These are phyloP conservation scores for Cephaloascus fragrans DNA, from an alignment of 805 yeast genomes.

Conservation along the genomic window DNA sequence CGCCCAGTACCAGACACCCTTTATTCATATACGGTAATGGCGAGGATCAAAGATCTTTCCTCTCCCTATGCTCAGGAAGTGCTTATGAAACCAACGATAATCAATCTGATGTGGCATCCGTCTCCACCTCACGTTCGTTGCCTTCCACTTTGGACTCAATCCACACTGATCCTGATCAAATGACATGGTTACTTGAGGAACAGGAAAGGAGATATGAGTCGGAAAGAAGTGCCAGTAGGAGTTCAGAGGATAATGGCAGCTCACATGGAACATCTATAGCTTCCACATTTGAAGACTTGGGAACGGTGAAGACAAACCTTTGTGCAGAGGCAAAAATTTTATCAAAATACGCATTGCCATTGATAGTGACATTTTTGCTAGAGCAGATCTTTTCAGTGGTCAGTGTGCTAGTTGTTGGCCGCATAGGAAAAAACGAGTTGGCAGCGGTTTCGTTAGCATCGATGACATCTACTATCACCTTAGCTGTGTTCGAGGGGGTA, in stretches of 20 bases:
- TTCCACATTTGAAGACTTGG: conserved; percentile 16
- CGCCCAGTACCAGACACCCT: conserved; percentile 33
- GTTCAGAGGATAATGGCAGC: background rate
- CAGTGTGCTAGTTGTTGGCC: conserved; percentile 28
- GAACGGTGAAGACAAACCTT: conserved; percentile 16
- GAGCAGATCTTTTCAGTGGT: conserved; percentile 15
- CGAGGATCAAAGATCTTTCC: conserved; percentile 32
- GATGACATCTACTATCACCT: conserved; percentile 33
- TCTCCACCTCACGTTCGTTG: conserved; percentile 27
- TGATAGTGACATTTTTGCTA: conserved; percentile 12
- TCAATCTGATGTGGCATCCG: conserved; percentile 28
- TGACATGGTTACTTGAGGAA: conserved; percentile 32
- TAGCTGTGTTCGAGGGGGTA: conserved; percentile 35
- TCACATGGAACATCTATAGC: background rate
- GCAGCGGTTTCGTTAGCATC: conserved; percentile 36
- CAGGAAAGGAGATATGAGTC: conserved; percentile 24
- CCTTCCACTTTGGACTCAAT: conserved; percentile 29
- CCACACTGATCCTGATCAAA: conserved; percentile 25
- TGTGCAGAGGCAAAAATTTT: conserved; percentile 18
- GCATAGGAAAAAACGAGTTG: conserved; percentile 31
- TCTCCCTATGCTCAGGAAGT: conserved; percentile 26
- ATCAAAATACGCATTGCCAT: conserved; percentile 14
- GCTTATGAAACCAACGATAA: conserved; percentile 17
- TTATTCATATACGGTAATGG: conserved; percentile 31
- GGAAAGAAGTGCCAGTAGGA: conserved; percentile 5